Conservation (phyloP, 371 early-diverging fungal species). For the Mucor plumbeus region DNA sequence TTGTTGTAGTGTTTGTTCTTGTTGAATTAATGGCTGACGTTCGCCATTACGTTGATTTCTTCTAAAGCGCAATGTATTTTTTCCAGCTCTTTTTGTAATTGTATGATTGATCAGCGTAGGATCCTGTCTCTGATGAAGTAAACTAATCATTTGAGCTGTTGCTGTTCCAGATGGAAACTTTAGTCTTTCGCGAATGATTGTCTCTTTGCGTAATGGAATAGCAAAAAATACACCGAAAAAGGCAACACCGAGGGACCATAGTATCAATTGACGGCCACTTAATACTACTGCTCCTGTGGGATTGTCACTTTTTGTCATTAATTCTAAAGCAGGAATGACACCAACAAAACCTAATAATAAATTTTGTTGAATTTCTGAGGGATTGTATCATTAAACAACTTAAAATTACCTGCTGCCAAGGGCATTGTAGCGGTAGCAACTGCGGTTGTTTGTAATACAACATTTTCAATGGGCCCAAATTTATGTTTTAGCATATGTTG, state of each 20-base stretch:
- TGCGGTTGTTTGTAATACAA: constrained; percentile 80
- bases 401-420: constrained; percentile 65
- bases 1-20: neutral
- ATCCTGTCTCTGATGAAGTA: constrained; percentile 65
- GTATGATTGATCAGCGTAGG: neutral
- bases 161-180: constrained; percentile 89
- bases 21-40: constrained; percentile 12
- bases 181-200: constrained; percentile 79
- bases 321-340: constrained; percentile 74
- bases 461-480: constrained; percentile 82
- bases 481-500: constrained; percentile 52
- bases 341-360: constrained; percentile 70
- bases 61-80: neutral
- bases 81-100: neutral
- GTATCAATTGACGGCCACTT: constrained; percentile 58
- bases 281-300: constrained; percentile 47
- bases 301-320: constrained; percentile 63
- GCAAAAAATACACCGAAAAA: constrained; percentile 94
- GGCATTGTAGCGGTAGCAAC: constrained; percentile 91
- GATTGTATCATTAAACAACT: neutral
- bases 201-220: constrained; percentile 81
- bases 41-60: constrained; percentile 3
- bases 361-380: neutral
- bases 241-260: constrained; percentile 84
- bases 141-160: constrained; percentile 86